Evolutionary conservation across 805 yeast genomes (phyloP).

Genomic region (Metschnikowia shivogae): DNA sequence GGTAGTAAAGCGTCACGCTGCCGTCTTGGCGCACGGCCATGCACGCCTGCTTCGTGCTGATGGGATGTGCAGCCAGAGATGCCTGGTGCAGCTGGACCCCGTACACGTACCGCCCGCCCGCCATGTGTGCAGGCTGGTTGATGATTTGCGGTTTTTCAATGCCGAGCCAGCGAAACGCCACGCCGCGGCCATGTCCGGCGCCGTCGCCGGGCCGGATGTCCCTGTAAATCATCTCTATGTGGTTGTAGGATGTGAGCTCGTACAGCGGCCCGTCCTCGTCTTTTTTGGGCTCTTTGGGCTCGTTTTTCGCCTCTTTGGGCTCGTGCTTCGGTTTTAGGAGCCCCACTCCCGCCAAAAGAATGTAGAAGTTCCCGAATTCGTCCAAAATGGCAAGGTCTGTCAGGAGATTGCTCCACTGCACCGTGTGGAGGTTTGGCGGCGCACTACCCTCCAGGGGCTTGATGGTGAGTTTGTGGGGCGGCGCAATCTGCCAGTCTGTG

Average conservation of each 20-base stretch:
- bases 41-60: constrained; percentile 65
- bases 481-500: constrained; percentile 69
- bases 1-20: constrained; percentile 54
- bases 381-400: constrained; percentile 82
- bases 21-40: constrained; percentile 64
- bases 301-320: background rate
- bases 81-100: constrained; percentile 57
- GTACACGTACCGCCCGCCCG: constrained; percentile 42
- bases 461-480: constrained; percentile 39
- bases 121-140: constrained; percentile 49
- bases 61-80: constrained; percentile 64
- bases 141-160: constrained; percentile 63
- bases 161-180: constrained; percentile 68
- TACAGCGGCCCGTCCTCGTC: constrained; percentile 32
- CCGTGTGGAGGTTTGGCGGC: constrained; percentile 36
- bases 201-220: constrained; percentile 25
- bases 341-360: constrained; percentile 41
- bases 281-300: background rate
- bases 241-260: constrained; percentile 42
- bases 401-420: constrained; percentile 75
- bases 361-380: constrained; percentile 54
- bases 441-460: constrained; percentile 24
- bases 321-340: constrained; percentile 17
- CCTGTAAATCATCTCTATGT: constrained; percentile 45
- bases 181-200: constrained; percentile 13